These are phyloP conservation scores for Boletus eberwhitei DNA, from an alignment of 768 basidiomycete genomes.

Conservation along the genomic window DNA sequence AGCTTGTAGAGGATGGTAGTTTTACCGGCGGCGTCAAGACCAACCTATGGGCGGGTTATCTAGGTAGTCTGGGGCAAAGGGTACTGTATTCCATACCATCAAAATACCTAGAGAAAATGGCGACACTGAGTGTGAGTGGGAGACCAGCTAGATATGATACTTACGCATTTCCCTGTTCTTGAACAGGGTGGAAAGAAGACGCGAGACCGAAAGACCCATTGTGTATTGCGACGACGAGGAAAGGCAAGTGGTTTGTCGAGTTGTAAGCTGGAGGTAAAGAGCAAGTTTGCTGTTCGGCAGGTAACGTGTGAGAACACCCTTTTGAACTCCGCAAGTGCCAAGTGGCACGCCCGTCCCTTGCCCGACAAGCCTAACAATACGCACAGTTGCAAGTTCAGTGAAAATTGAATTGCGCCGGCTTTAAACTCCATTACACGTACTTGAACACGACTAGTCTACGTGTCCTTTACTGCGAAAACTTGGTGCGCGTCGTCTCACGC, in stretches of 20 bases:
- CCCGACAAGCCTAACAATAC: not conserved
- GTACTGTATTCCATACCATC: constrained; percentile 58
- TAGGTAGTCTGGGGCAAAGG: constrained; percentile 19
- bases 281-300: constrained; percentile 33
- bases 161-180: constrained; percentile 99
- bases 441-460: constrained; percentile 15
- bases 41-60: constrained; percentile 57
- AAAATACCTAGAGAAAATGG: constrained; percentile 74
- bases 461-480: constrained; percentile 9
- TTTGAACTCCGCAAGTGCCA: constrained; percentile 36
- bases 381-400: not conserved
- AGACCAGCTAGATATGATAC: constrained; percentile 33
- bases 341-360: constrained; percentile 16
- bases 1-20: constrained; percentile 99
- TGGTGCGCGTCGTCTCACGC: not conserved
- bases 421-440: constrained; percentile 11
- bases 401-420: not conserved
- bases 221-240: constrained; percentile 34
- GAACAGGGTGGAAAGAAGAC: constrained; percentile 78
- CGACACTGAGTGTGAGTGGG: constrained; percentile 23
- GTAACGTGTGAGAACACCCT: constrained; percentile 31
- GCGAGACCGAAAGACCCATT: constrained; percentile 81
- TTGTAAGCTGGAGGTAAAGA: constrained; percentile 28
- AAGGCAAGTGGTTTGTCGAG: constrained; percentile 26
- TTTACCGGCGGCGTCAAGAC: constrained; percentile 99